phyloP scores from a whole-genome alignment of 73 alveolate genomes.

The Tetrahymena malaccensis region DNA sequence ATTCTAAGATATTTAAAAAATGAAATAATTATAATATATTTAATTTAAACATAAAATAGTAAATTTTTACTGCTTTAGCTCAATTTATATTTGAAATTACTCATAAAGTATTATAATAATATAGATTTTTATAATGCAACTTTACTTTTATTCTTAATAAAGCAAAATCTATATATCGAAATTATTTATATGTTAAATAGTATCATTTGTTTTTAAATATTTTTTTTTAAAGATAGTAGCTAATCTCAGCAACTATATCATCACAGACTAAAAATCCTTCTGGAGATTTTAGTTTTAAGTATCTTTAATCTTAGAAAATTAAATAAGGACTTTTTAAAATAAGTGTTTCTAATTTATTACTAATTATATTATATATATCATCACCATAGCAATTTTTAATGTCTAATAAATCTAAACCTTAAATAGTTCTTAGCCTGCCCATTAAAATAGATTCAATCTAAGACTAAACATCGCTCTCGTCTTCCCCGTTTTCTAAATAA shows the following conservation, averaged over 20 bases:
- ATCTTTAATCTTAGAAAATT: neutral
- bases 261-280: constrained; percentile 38
- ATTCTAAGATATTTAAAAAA: too few species aligned
- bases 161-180: too few species aligned
- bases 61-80: too few species aligned
- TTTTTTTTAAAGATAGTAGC: neutral
- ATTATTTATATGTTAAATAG: too few species aligned
- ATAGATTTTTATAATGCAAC: too few species aligned
- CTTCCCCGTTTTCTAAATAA: constrained; percentile 7
- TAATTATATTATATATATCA: neutral
- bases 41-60: too few species aligned
- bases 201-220: neutral
- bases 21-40: too few species aligned
- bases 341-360: neutral
- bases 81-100: too few species aligned
- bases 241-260: neutral
- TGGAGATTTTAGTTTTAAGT: constrained; percentile 5
- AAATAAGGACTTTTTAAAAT: neutral
- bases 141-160: too few species aligned
- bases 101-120: too few species aligned
- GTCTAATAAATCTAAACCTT: constrained; percentile 13
- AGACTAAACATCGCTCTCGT: neutral
- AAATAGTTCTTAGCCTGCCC: constrained; percentile 27
- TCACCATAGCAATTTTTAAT: neutral
- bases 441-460: constrained; percentile 5